Conservation (phyloP, 2,329 filamentous ascomycete genomes). For the Trichoderma simmonsii region DNA sequence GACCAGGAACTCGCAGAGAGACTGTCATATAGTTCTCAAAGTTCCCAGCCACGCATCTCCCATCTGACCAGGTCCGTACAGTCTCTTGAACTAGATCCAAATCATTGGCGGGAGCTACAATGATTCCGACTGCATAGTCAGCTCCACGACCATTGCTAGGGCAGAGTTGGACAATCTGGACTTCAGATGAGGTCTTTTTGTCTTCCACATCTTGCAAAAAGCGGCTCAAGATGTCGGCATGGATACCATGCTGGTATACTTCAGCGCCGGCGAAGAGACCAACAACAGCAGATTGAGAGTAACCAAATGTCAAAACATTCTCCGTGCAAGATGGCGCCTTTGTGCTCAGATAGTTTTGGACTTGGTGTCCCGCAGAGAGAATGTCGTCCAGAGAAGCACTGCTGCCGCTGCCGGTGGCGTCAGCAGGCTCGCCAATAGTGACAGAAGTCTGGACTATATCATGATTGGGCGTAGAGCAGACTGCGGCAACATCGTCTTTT, state of each 20-base stretch:
- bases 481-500: slow-evolving; percentile 8
- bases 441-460: not conserved
- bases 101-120: slow-evolving; percentile 26
- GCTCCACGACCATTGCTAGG: not conserved
- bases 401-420: not conserved
- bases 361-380: slow-evolving; percentile 1
- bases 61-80: slow-evolving; percentile 25
- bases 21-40: slow-evolving; percentile 21
- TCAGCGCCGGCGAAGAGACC: slow-evolving; percentile 25
- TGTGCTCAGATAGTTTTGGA: slow-evolving; percentile 11
- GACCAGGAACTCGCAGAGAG: slow-evolving; percentile 21
- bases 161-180: not conserved
- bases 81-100: slow-evolving; percentile 29
- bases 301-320: slow-evolving; percentile 20
- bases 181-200: not conserved
- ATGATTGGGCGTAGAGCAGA: slow-evolving; percentile 14
- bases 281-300: slow-evolving; percentile 19
- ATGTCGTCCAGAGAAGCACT: not conserved
- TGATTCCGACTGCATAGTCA: slow-evolving; percentile 31
- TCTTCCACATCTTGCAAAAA: not conserved
- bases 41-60: slow-evolving; percentile 23
- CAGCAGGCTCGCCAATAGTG: slow-evolving; percentile 1
- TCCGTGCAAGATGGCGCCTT: slow-evolving; percentile 19
- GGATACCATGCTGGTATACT: slow-evolving; percentile 25
- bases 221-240: slow-evolving; percentile 19